Conservation (phyloP, 2,329 filamentous ascomycete species). For the Decorospora gaudefroyi region DNA sequence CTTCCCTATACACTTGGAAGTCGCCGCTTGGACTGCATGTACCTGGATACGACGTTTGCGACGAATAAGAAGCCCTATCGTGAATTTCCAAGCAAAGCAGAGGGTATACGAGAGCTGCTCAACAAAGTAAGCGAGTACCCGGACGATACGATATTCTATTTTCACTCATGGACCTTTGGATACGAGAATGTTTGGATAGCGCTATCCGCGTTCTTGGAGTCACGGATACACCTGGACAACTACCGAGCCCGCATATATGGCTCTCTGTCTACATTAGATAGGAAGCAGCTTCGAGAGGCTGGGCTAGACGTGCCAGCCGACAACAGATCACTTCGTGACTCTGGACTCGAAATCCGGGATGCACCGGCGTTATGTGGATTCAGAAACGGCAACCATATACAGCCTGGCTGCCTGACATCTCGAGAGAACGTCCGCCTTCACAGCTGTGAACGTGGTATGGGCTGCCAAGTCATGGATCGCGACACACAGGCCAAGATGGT, state of each 20-base stretch:
- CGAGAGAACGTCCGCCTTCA: conserved; percentile 70
- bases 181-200: conserved; percentile 93
- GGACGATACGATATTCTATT: conserved; percentile 74
- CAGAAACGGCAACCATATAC: conserved; percentile 70
- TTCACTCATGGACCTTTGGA: conserved; percentile 88
- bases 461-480: conserved; percentile 59
- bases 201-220: conserved; percentile 70
- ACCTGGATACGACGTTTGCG: conserved; percentile 85
- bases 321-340: conserved; percentile 30
- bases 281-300: conserved; percentile 30
- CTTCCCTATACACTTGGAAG: conserved; percentile 67
- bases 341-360: conserved; percentile 56
- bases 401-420: conserved; percentile 72
- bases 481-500: conserved; percentile 60
- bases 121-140: conserved; percentile 71
- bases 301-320: conserved; percentile 46
- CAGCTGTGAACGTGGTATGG: conserved; percentile 78
- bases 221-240: conserved; percentile 77
- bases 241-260: conserved; percentile 78
- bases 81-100: conserved; percentile 67
- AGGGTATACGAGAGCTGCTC: conserved; percentile 76
- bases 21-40: conserved; percentile 72
- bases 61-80: conserved; percentile 55
- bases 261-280: conserved; percentile 53
- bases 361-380: conserved; percentile 73